Evolutionary conservation across 2,329 filamentous ascomycete species (phyloP).

Genomic region (Trichoderma endophyticum): DNA sequence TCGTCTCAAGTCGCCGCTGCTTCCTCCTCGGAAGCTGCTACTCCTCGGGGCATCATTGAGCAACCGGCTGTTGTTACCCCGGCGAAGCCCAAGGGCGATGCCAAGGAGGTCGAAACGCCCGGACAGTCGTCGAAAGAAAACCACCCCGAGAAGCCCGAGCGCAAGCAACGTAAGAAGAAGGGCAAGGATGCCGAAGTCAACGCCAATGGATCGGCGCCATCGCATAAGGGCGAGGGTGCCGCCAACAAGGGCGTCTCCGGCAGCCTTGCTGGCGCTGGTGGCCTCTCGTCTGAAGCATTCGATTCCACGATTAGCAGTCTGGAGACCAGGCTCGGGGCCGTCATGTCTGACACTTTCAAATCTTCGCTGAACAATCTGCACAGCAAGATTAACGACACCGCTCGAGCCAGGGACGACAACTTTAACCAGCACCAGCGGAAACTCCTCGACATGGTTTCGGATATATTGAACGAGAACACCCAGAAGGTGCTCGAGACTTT

Average conservation of each 20-base stretch:
- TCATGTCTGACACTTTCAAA: constrained; percentile 50
- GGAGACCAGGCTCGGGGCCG: constrained; percentile 49
- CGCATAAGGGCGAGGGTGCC: constrained; percentile 32
- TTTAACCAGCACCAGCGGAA: constrained; percentile 53
- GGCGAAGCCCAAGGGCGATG: constrained; percentile 41
- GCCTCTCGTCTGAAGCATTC: constrained; percentile 45
- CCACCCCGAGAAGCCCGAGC: constrained; percentile 58
- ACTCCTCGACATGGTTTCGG: constrained; percentile 56
- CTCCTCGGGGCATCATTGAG: constrained; percentile 33
- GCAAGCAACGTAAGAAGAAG: constrained; percentile 67
- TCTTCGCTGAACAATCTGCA: constrained; percentile 61
- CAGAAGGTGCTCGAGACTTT: constrained; percentile 73
- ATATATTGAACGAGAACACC: constrained; percentile 60
- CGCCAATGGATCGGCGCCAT: constrained; percentile 37
- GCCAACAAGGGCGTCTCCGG: constrained; percentile 29
- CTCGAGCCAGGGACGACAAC: constrained; percentile 47
- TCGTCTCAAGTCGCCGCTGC: constrained; percentile 20
- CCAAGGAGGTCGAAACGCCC: constrained; percentile 48
- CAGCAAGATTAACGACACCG: constrained; percentile 63
- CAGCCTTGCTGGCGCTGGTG: constrained; percentile 24
- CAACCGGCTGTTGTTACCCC: constrained; percentile 29
- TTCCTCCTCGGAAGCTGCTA: constrained; percentile 22
- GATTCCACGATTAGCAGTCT: constrained; percentile 54
- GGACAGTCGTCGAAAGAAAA: constrained; percentile 38
- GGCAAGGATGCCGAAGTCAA: constrained; percentile 48